Percentiles rank a stretch among this genome's conserved stretches.
phyloP scores from a whole-genome alignment of 306 rosid genomes.

The Sophora flavescens region DNA sequence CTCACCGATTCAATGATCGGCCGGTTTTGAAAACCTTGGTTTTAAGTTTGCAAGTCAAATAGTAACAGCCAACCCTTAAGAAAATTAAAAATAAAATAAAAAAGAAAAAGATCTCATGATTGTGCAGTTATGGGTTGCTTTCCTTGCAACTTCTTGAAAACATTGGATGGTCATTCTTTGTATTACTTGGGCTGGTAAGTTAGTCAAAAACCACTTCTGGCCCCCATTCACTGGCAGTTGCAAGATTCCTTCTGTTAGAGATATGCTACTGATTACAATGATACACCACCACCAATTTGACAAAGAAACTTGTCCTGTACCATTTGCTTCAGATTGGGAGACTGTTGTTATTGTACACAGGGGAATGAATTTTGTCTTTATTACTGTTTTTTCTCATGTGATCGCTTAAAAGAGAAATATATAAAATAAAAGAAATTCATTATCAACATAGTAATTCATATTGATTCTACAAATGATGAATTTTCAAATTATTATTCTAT shows the following conservation, averaged over 20 bases:
- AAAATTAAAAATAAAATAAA: neutral
- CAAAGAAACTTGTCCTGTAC: slow-evolving; percentile 52
- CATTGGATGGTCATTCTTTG: slow-evolving; percentile 44
- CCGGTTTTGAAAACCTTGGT: too few relatives aligned
- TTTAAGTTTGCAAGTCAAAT: neutral
- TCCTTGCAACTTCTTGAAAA: slow-evolving; percentile 43
- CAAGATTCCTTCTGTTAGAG: slow-evolving; percentile 52
- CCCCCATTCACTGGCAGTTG: slow-evolving; percentile 36
- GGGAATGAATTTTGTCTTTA: too few relatives aligned
- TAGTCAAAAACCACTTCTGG: slow-evolving; percentile 58
- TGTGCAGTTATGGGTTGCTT: slow-evolving; percentile 56
- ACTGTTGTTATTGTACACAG: neutral
- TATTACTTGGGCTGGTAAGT: slow-evolving; percentile 2
- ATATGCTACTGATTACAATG: slow-evolving; percentile 48
- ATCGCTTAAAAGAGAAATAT: too few relatives aligned
- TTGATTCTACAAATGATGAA: too few relatives aligned
- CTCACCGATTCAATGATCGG: too few relatives aligned
- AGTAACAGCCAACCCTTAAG: neutral
- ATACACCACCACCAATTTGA: slow-evolving; percentile 33
- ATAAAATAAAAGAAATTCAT: too few relatives aligned
- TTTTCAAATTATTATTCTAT: too few relatives aligned
- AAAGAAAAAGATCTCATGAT: slow-evolving; percentile 5
- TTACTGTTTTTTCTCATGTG: too few relatives aligned
- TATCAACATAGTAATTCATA: too few relatives aligned
- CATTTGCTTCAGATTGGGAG: slow-evolving; percentile 53